Evolutionary conservation across 441 rosid species (phyloP).

Genomic region (Syzygium syzygioides): DNA sequence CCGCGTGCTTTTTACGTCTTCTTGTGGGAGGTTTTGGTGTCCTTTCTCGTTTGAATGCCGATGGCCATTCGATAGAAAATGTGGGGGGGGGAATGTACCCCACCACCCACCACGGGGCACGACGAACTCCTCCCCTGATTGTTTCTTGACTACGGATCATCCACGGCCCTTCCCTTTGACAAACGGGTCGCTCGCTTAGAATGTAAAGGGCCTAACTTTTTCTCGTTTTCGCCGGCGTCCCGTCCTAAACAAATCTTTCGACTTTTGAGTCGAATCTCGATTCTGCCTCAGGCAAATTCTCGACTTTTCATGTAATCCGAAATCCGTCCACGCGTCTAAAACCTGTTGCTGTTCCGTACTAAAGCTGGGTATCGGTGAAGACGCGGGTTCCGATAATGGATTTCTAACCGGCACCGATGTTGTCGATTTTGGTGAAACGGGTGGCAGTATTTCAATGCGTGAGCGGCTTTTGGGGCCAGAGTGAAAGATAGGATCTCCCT

Average conservation of each 20-base stretch:
- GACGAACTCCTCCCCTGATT: too few species aligned
- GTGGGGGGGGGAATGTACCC: too few species aligned
- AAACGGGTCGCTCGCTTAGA: background rate
- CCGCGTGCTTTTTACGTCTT: too few species aligned
- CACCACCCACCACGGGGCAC: too few species aligned
- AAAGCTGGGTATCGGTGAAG: background rate
- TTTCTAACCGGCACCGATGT: background rate
- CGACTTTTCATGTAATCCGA: rapidly evolving
- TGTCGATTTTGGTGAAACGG: background rate
- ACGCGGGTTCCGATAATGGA: background rate
- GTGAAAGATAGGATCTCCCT: background rate
- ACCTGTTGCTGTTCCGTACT: rapidly evolving
- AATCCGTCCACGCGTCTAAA: background rate
- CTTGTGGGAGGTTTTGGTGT: too few species aligned
- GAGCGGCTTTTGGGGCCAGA: rapidly evolving
- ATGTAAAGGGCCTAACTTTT: background rate
- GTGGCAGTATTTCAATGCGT: background rate
- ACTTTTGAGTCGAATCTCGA: background rate
- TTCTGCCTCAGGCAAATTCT: background rate
- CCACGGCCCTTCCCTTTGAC: background rate
- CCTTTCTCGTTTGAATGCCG: too few species aligned
- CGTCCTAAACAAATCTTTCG: background rate
- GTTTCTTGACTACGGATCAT: too few species aligned
- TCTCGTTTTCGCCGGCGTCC: background rate
- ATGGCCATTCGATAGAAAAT: too few species aligned